These are phyloP conservation scores for Podospora appendiculata DNA, from an alignment of 495 filamentous ascomycete genomes.

Conservation along the genomic window DNA sequence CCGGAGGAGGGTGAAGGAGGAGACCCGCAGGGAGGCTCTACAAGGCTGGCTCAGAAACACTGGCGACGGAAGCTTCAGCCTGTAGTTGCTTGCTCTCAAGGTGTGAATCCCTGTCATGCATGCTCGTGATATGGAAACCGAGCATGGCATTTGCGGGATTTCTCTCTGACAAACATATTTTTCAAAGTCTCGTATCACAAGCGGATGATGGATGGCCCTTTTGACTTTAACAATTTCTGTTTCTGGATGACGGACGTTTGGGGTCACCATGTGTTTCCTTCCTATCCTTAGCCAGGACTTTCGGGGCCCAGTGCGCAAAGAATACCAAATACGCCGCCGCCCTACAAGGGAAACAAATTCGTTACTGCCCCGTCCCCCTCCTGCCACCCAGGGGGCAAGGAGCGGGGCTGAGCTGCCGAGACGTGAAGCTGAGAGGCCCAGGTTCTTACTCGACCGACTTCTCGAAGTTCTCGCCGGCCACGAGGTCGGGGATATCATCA, in stretches of 20 bases:
- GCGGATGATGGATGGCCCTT: background rate
- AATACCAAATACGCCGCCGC: slow-evolving; percentile 23
- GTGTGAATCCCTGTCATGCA: background rate
- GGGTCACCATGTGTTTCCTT: slow-evolving; percentile 8
- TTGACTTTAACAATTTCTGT: background rate
- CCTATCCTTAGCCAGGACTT: slow-evolving; percentile 1
- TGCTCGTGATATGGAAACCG: too few relatives aligned
- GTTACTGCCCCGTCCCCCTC: slow-evolving; percentile 5
- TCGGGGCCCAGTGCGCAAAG: slow-evolving; percentile 8
- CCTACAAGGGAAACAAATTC: slow-evolving; percentile 9
- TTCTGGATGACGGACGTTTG: background rate
- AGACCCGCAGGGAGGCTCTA: slow-evolving; percentile 40
- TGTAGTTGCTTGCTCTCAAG: slow-evolving; percentile 2
- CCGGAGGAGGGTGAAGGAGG: slow-evolving; percentile 42
- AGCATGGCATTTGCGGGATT: background rate
- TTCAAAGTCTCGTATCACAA: background rate
- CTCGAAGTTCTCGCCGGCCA: slow-evolving; percentile 95
- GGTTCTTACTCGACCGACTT: slow-evolving; percentile 74
- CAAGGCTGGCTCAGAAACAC: slow-evolving; percentile 53
- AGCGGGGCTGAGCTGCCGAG: too few relatives aligned
- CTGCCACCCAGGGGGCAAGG: background rate
- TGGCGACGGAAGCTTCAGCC: slow-evolving; percentile 42
- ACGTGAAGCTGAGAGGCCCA: too few relatives aligned
- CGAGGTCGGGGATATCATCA: slow-evolving; percentile 92
- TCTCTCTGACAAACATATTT: background rate